phyloP scores from a whole-genome alignment of 2,329 filamentous ascomycete genomes.

The Talaromyces rugulosus region DNA sequence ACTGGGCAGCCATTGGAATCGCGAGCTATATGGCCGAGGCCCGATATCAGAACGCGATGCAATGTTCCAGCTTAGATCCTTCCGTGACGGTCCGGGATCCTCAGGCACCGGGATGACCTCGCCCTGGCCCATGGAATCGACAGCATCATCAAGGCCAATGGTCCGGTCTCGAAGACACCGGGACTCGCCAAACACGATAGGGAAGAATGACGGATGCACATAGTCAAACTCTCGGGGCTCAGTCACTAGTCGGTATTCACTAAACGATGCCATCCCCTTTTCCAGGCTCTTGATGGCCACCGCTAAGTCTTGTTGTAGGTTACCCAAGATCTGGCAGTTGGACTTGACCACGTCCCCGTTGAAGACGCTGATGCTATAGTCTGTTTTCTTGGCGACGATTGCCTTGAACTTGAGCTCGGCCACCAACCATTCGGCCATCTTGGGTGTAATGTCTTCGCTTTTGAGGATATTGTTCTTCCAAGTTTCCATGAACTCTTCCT shows the following conservation, averaged over 20 bases:
- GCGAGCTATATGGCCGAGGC: slow-evolving; percentile 26
- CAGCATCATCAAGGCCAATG: slow-evolving; percentile 23
- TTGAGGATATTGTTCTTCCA: slow-evolving; percentile 28
- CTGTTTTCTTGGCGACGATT: slow-evolving; percentile 35
- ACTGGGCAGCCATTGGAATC: slow-evolving; percentile 45
- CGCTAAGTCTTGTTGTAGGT: slow-evolving; percentile 41
- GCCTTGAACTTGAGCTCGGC: slow-evolving; percentile 51
- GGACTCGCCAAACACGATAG: slow-evolving; percentile 41
- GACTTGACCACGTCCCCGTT: slow-evolving; percentile 53
- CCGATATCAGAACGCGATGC: slow-evolving; percentile 23
- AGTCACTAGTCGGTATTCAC: slow-evolving; percentile 49
- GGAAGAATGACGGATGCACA: slow-evolving; percentile 61
- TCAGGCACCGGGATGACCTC: slow-evolving; percentile 21
- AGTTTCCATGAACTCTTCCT: slow-evolving; percentile 24
- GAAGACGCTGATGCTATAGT: slow-evolving; percentile 43
- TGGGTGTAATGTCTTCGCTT: slow-evolving; percentile 26
- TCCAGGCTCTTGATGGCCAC: slow-evolving; percentile 47
- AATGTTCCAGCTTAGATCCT: slow-evolving; percentile 29
- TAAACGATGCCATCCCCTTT: slow-evolving; percentile 43
- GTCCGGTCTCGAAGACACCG: slow-evolving; percentile 24
- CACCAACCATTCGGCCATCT: slow-evolving; percentile 39
- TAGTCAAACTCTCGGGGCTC: slow-evolving; percentile 54
- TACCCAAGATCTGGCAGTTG: slow-evolving; percentile 41
- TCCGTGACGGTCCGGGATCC: slow-evolving; percentile 27
- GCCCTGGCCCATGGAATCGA: slow-evolving; percentile 21